phyloP scores from a whole-genome alignment of 768 basidiomycete genomes.

The Russula sp. region DNA sequence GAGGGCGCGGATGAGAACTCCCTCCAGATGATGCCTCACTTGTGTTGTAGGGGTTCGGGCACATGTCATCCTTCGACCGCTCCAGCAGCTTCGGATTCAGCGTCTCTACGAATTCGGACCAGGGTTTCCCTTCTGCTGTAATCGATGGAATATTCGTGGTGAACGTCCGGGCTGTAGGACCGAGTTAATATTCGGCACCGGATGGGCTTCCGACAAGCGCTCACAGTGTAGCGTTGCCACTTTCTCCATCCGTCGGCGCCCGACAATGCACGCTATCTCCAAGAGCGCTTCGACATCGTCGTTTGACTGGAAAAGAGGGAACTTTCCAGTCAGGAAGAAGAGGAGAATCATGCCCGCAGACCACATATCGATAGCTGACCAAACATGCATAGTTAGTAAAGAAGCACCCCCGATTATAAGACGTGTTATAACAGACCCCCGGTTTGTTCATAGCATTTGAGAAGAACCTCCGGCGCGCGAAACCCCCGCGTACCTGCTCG shows the following conservation, averaged over 20 bases:
- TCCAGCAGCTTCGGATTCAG: constrained; percentile 70
- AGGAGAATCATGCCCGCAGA: constrained; percentile 88
- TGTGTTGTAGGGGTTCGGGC: constrained; percentile 52
- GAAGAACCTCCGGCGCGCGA: constrained; percentile 90
- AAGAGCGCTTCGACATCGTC: constrained; percentile 95
- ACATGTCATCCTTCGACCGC: constrained; percentile 49
- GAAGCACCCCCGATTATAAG: background rate
- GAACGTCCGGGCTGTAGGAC: constrained; percentile 72
- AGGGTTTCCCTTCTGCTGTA: constrained; percentile 59
- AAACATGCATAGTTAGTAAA: constrained; percentile 19
- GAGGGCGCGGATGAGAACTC: constrained; percentile 31
- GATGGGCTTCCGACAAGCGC: constrained; percentile 16
- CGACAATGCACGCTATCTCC: constrained; percentile 89
- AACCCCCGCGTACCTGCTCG: constrained; percentile 97
- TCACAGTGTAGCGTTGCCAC: constrained; percentile 85
- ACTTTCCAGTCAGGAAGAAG: constrained; percentile 89
- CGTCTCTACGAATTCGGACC: constrained; percentile 70
- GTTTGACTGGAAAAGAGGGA: constrained; percentile 89
- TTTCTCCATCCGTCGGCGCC: constrained; percentile 77
- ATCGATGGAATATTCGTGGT: constrained; percentile 86
- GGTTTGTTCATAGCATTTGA: constrained; percentile 92
- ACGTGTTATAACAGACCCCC: constrained; percentile 58
- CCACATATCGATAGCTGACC: constrained; percentile 93
- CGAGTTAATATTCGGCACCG: constrained; percentile 8
- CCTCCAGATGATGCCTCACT: constrained; percentile 32